A percentile compares a stretch with the other conserved stretches of the same genome.
Conservation (phyloP, 257 asterid species). For the Henckelia pumila region DNA sequence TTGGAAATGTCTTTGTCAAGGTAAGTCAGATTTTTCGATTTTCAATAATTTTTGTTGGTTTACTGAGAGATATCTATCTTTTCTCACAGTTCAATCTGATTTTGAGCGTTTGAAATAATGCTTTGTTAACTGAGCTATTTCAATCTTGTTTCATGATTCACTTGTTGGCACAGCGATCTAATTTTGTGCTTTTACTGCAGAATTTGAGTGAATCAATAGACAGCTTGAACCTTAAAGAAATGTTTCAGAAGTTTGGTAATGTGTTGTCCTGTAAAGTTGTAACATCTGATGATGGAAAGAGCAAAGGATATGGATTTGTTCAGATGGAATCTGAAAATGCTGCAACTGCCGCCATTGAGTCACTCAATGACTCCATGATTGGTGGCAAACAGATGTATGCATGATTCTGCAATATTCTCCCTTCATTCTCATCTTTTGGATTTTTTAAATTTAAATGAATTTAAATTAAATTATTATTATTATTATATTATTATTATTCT, state of each 20-base stretch:
- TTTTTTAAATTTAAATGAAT: too few relatives aligned
- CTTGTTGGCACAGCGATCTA: constrained; percentile 1
- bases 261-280: constrained; percentile 51
- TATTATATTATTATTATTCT: too few relatives aligned
- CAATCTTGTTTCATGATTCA: constrained; percentile 7
- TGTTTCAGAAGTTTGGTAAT: constrained; percentile 52
- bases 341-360: constrained; percentile 52
- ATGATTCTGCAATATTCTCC: constrained; percentile 7
- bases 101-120: too few relatives aligned
- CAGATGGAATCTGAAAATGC: constrained; percentile 52
- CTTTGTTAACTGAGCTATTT: too few relatives aligned
- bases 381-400: constrained; percentile 51
- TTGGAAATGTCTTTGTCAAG: constrained; percentile 57
- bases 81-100: not conserved
- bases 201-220: constrained; percentile 45
- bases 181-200: constrained; percentile 26
- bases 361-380: constrained; percentile 39
- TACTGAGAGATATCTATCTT: constrained; percentile 6
- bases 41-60: constrained; percentile 7
- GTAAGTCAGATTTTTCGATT: constrained; percentile 26
- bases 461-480: too few relatives aligned
- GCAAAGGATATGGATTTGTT: constrained; percentile 66
- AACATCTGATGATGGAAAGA: constrained; percentile 50
- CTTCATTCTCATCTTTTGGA: constrained; percentile 8
- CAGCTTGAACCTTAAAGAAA: constrained; percentile 45